Conservation (phyloP, 2,329 filamentous ascomycete species). For the Monosporascus ibericus region DNA sequence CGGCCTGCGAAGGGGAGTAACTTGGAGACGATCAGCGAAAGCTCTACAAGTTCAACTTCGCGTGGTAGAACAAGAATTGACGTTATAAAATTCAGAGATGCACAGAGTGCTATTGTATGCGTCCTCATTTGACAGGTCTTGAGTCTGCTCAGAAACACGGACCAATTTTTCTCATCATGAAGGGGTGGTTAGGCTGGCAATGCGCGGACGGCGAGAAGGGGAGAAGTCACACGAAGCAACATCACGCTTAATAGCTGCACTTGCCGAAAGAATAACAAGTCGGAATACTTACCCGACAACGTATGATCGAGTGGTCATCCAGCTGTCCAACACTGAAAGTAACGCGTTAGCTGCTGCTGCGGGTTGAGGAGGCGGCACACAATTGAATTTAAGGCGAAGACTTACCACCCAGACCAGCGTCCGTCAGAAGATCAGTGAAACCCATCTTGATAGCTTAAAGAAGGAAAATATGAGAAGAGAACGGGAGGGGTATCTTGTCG, state of each 20-base stretch:
- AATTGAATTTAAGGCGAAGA: constrained; percentile 12
- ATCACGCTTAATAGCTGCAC: constrained; percentile 5
- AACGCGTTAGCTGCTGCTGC: constrained; percentile 9
- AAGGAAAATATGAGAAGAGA: constrained; percentile 11
- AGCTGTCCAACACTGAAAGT: constrained; percentile 47
- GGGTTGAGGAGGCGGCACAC: constrained; percentile 1
- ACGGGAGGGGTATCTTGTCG: constrained; percentile 23
- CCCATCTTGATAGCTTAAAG: constrained; percentile 41
- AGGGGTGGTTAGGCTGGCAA: constrained; percentile 11
- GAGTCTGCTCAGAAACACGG: constrained; percentile 76
- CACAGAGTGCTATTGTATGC: constrained; percentile 29
- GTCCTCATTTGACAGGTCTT: constrained; percentile 59
- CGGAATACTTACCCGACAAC: constrained; percentile 58
- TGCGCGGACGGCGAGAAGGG: constrained; percentile 1
- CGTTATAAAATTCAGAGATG: constrained; percentile 26
- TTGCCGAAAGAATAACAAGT: constrained; percentile 9
- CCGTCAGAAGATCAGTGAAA: constrained; percentile 54
- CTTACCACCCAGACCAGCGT: constrained; percentile 48
- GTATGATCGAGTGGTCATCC: constrained; percentile 62
- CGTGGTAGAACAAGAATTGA: not conserved
- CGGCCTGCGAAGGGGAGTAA: constrained; percentile 77
- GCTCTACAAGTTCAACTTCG: constrained; percentile 1
- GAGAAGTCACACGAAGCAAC: constrained; percentile 1
- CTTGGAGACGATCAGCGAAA: constrained; percentile 25
- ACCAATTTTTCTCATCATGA: constrained; percentile 71